Conservation (phyloP, 2,329 filamentous ascomycete genomes). For the Fusarium buharicum region DNA sequence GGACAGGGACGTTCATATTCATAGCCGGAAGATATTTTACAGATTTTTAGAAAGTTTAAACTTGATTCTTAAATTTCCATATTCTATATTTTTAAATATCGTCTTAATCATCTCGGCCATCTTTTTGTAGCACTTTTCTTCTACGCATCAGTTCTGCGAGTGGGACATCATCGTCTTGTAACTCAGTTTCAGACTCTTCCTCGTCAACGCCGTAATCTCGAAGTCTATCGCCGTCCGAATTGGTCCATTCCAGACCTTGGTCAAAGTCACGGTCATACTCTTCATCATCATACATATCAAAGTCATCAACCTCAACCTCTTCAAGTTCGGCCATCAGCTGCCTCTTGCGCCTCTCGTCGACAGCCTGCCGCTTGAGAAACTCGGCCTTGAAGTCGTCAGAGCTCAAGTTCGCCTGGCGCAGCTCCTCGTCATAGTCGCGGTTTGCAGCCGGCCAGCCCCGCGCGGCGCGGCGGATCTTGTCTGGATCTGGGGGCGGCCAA, state of each 20-base stretch:
- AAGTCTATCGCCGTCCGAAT: slow-evolving; percentile 78
- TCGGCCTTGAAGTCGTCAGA: slow-evolving; percentile 60
- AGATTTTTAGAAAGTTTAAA: slow-evolving; percentile 32
- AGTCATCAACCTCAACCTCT: slow-evolving; percentile 66
- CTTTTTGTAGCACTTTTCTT: slow-evolving; percentile 55
- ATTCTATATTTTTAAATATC: slow-evolving; percentile 36
- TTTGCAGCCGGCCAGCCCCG: slow-evolving; percentile 54
- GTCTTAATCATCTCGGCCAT: slow-evolving; percentile 47
- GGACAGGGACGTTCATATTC: slow-evolving; percentile 22
- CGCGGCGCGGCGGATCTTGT: slow-evolving; percentile 62
- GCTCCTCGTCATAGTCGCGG: slow-evolving; percentile 50
- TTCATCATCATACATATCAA: slow-evolving; percentile 66
- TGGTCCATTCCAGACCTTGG: slow-evolving; percentile 70
- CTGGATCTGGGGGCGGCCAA: slow-evolving; percentile 73
- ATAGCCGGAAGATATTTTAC: slow-evolving; percentile 22
- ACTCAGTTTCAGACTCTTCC: slow-evolving; percentile 60
- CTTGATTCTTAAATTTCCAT: slow-evolving; percentile 19
- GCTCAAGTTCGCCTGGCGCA: slow-evolving; percentile 50
- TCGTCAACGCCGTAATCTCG: slow-evolving; percentile 84
- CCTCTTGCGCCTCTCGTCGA: slow-evolving; percentile 56
- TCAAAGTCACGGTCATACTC: slow-evolving; percentile 57
- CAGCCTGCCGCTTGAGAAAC: slow-evolving; percentile 61
- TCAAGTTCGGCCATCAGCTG: slow-evolving; percentile 62
- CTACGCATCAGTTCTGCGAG: slow-evolving; percentile 73
- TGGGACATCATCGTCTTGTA: slow-evolving; percentile 70